Conservation (phyloP, 2,329 filamentous ascomycete species). For the Fusarium neocosmosporiellum region DNA sequence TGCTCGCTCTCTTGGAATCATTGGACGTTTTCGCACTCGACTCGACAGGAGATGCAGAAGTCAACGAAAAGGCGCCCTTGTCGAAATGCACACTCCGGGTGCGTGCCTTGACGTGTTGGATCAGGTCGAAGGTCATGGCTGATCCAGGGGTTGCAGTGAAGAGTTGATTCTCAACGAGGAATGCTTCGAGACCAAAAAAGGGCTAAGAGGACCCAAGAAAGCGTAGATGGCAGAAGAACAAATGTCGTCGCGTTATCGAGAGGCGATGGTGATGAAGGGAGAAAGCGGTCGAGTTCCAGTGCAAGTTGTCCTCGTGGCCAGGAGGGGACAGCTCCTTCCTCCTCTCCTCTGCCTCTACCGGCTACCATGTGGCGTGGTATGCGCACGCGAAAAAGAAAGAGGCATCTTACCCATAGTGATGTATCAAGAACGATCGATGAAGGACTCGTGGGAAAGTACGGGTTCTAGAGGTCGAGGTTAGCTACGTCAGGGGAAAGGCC, state of each 20-base stretch:
- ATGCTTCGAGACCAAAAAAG: slow-evolving; percentile 48
- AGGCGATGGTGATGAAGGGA: slow-evolving; percentile 40
- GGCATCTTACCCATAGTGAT: slow-evolving; percentile 56
- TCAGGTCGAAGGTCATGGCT: slow-evolving; percentile 56
- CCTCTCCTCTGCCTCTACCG: slow-evolving; percentile 32
- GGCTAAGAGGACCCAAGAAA: slow-evolving; percentile 58
- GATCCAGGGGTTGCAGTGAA: slow-evolving; percentile 40
- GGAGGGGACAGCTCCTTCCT: slow-evolving; percentile 37
- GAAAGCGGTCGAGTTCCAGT: slow-evolving; percentile 14
- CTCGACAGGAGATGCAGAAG: slow-evolving; percentile 26
- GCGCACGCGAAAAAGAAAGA: slow-evolving; percentile 46
- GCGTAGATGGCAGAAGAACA: slow-evolving; percentile 57
- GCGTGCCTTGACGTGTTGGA: slow-evolving; percentile 57
- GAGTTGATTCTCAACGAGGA: slow-evolving; percentile 37
- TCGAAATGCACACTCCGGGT: slow-evolving; percentile 63
- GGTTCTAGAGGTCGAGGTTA: slow-evolving; percentile 40
- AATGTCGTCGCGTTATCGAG: slow-evolving; percentile 50
- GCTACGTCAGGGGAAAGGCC: slow-evolving; percentile 42
- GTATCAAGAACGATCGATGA: slow-evolving; percentile 52
- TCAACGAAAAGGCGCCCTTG: slow-evolving; percentile 36
- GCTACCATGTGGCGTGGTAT: slow-evolving; percentile 39
- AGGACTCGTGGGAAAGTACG: slow-evolving; percentile 46
- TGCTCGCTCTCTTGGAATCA: slow-evolving; percentile 50
- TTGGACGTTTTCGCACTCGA: slow-evolving; percentile 23
- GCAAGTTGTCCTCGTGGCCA: slow-evolving; percentile 36